A percentile compares a stretch with the other conserved stretches of the same genome.
Conservation (phyloP, 1,284 basidiomycete genomes). For the Takashimella koratensis region DNA sequence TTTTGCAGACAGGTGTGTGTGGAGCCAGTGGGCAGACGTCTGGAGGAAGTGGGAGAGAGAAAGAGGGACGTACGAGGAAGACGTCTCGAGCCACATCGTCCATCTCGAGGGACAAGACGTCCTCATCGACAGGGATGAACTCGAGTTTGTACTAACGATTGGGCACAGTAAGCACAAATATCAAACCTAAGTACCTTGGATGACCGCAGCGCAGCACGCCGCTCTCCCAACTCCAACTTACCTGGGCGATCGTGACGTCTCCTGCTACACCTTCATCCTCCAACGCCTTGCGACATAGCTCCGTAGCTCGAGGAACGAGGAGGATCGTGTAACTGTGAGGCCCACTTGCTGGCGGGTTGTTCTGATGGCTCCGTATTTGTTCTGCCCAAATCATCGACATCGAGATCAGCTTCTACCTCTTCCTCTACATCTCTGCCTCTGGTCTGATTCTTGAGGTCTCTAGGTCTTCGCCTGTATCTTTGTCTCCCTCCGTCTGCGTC, state of each 20-base stretch:
- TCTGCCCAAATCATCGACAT: slow-evolving; percentile 54
- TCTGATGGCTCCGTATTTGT: slow-evolving; percentile 73
- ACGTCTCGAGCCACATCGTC: slow-evolving; percentile 78
- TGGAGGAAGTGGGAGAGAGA: too few relatives aligned
- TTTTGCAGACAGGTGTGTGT: too few relatives aligned
- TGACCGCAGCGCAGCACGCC: neutral
- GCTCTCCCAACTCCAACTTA: slow-evolving; percentile 8
- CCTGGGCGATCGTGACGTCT: slow-evolving; percentile 73
- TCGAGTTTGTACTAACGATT: slow-evolving; percentile 86
- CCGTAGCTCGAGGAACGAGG: slow-evolving; percentile 82
- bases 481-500: too few relatives aligned
- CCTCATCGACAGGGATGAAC: slow-evolving; percentile 86
- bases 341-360: slow-evolving; percentile 52
- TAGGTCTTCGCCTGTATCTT: too few relatives aligned
- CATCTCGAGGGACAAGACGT: slow-evolving; percentile 82
- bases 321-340: slow-evolving; percentile 72
- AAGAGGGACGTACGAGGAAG: slow-evolving; percentile 70
- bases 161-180: too few relatives aligned
- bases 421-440: too few relatives aligned
- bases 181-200: too few relatives aligned
- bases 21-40: too few relatives aligned
- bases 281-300: slow-evolving; percentile 73
- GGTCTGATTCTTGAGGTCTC: too few relatives aligned
- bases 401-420: neutral
- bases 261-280: slow-evolving; percentile 87